A percentile compares a stretch with the other conserved stretches of the same genome.
Conservation (phyloP, 2,329 filamentous ascomycete species). For the Geosmithia morbida region DNA sequence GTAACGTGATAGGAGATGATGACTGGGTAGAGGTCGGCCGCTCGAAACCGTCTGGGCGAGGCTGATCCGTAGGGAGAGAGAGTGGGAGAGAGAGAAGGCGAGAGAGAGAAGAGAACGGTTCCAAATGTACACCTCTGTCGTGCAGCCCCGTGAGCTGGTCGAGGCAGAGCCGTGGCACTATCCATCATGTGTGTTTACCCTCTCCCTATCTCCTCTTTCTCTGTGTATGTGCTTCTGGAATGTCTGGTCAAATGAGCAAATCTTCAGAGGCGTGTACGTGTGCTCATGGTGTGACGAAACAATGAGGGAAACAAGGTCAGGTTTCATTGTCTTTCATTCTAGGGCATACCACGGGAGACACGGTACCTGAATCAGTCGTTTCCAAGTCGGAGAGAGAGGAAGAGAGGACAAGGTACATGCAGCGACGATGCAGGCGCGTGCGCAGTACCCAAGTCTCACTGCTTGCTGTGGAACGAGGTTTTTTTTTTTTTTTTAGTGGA, state of each 20-base stretch:
- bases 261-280: neutral
- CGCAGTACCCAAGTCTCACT: neutral
- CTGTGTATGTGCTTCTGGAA: neutral
- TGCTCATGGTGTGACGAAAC: neutral
- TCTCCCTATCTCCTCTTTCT: neutral
- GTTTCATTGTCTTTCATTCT: neutral
- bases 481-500: too few species aligned
- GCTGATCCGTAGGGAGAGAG: neutral
- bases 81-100: too few species aligned
- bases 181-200: neutral
- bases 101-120: neutral
- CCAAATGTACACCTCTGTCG: neutral
- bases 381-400: neutral
- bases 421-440: neutral
- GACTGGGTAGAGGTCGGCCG: neutral
- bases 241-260: neutral
- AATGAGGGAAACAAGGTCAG: neutral
- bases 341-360: neutral
- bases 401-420: neutral
- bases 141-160: neutral
- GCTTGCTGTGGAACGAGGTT: too few species aligned
- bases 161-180: neutral
- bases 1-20: neutral
- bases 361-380: neutral
- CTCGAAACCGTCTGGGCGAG: neutral